Base-by-base conservation (phyloP, 371 early-diverging fungal genomes). In the Apophysomyces trapeziformis region DNA sequence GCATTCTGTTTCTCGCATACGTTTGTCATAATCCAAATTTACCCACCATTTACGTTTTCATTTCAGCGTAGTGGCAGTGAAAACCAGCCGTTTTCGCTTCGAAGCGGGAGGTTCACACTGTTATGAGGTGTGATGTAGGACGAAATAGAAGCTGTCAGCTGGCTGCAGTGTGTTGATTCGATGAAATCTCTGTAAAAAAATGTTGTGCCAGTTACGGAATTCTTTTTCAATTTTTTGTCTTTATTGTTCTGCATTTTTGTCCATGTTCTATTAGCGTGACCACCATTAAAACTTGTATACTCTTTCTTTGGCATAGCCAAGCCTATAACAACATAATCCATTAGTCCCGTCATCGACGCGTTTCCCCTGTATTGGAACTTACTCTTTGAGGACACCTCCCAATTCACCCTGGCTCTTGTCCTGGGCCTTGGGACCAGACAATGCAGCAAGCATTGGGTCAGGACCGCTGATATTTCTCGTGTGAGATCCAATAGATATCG, bases 251-350 rank as follows among this genome's bases (percentile, higher is more conserved):
- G 16, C 8, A 26, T 26, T 26, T 26, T 58, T 58, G 35, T 21
- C 54, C 11, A 9, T 18, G 37, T 58, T 14, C n/a, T n/a, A 58
- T 35, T n/a, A 12, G 32, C 5, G 44, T 26, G 41, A 18, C 16
- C 26, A 26, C 36, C 14, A 38, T 83, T 87, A 96, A 70, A 96
- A 95, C 82, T 98, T 98, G 86, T 87, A 95, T 36, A 98, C 97
- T 45, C 94, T 83, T 35, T 86, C 75, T 41, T 81, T 73, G 63
- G 76, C 70, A 73, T 91, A 95, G 21, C 98, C 97, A 54, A 96
- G 79, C 67, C 74, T 77, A 69, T 13, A 21, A 26, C 2, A 3
- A 11, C 37, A 54, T n/a, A 43, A 63, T 26, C 56, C 60, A 18
- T 46, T 35, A 8, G 36, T 46, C 47, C 11, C 58, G 3, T 38